Conservation (phyloP, 306 rosid genomes). For the Glycine tomentella region DNA sequence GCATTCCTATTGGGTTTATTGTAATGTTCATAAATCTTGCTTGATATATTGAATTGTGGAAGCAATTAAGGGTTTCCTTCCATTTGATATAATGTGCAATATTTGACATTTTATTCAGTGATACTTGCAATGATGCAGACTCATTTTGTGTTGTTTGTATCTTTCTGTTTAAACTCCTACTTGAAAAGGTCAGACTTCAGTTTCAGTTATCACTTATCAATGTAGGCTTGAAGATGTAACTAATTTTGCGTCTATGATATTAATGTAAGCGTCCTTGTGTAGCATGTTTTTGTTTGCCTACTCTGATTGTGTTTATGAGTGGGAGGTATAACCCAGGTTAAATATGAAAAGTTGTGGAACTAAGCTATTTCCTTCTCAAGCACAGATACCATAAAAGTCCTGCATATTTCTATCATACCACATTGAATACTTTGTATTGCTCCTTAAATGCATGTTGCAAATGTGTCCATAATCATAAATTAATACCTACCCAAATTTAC, state of each 20-base stretch:
- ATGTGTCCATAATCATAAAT: conserved; percentile 5
- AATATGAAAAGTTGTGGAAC: conserved; percentile 17
- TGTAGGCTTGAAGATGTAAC: conserved; percentile 8
- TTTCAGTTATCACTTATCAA: neutral
- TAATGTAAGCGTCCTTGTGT: conserved; percentile 7
- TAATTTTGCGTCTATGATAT: conserved; percentile 6
- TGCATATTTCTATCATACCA: conserved; percentile 20
- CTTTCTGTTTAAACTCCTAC: conserved; percentile 4
- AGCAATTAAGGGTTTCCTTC: conserved; percentile 7
- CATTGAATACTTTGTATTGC: conserved; percentile 26
- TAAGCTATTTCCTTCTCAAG: conserved; percentile 32
- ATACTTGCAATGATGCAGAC: neutral
- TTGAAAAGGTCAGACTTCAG: neutral
- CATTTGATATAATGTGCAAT: conserved; percentile 11
- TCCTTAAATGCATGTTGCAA: conserved; percentile 35
- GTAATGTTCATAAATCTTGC: conserved; percentile 13
- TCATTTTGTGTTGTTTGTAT: conserved; percentile 20
- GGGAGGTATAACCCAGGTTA: neutral
- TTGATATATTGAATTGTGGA: neutral
- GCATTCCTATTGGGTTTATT: neutral
- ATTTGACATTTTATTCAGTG: neutral
- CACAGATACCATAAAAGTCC: conserved; percentile 14
- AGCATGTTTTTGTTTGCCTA: conserved; percentile 25
- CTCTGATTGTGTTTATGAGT: conserved; percentile 30
- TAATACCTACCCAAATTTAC: conserved; percentile 21